Conservation (phyloP, 2,329 filamentous ascomycete genomes). For the Fusarium lyarnte region DNA sequence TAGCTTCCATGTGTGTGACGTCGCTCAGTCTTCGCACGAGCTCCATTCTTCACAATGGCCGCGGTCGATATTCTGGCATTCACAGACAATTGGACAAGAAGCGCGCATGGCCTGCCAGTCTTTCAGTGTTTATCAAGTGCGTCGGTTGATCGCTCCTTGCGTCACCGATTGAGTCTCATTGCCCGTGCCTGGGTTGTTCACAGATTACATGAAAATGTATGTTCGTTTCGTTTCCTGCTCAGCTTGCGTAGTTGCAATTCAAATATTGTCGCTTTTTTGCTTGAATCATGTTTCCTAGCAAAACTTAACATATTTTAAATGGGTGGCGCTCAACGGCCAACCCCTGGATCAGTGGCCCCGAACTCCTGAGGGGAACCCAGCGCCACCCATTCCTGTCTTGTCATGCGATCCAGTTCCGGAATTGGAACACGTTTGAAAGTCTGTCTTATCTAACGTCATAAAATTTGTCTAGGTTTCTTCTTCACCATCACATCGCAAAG, state of each 20-base stretch:
- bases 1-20: constrained; percentile 65
- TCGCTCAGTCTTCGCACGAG: constrained; percentile 53
- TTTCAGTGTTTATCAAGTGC: constrained; percentile 45
- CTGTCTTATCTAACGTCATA: constrained; percentile 39
- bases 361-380: constrained; percentile 36
- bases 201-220: constrained; percentile 37
- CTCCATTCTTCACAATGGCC: constrained; percentile 64
- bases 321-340: constrained; percentile 40
- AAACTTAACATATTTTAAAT: constrained; percentile 30
- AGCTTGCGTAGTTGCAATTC: background rate
- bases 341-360: constrained; percentile 38
- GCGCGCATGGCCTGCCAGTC: constrained; percentile 51
- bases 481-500: constrained; percentile 27
- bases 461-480: constrained; percentile 22
- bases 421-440: constrained; percentile 31
- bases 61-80: constrained; percentile 58
- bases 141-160: constrained; percentile 43
- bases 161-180: constrained; percentile 45
- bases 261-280: constrained; percentile 1
- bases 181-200: constrained; percentile 47
- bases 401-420: constrained; percentile 18
- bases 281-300: constrained; percentile 2
- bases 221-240: constrained; percentile 19
- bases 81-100: constrained; percentile 55
- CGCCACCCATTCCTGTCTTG: constrained; percentile 37